These are phyloP conservation scores for Rossbeevera mucosa DNA, from an alignment of 768 basidiomycete genomes.

Conservation along the genomic window DNA sequence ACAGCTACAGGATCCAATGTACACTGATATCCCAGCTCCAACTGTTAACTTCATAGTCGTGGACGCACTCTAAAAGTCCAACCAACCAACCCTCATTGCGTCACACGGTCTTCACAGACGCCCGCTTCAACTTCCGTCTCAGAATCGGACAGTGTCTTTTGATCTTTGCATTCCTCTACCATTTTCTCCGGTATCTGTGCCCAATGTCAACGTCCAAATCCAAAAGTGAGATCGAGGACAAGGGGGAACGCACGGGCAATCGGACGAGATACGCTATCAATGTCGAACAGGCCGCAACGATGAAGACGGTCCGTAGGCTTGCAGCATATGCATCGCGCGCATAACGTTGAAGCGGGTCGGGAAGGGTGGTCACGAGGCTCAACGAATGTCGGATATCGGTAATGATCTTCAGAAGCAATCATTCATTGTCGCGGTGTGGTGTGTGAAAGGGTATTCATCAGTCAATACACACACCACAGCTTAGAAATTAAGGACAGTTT, in stretches of 20 bases:
- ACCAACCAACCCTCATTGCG: not conserved
- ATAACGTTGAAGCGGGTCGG: constrained; percentile 10
- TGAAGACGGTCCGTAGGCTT: constrained; percentile 16
- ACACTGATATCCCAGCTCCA: too few species aligned
- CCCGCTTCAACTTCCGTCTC: not conserved
- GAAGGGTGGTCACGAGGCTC: constrained; percentile 11
- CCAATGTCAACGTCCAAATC: not conserved
- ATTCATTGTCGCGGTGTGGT: not conserved
- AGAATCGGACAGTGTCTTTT: not conserved
- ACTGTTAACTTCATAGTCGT: too few species aligned
- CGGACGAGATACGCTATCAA: constrained; percentile 15
- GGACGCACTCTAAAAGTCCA: too few species aligned
- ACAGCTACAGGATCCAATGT: too few species aligned
- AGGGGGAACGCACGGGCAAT: constrained; percentile 11
- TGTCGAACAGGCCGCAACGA: constrained; percentile 19
- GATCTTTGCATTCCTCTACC: not conserved
- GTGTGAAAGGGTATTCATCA: not conserved
- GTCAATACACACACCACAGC: not conserved
- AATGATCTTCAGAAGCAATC: constrained; percentile 10
- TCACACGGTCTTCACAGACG: not conserved
- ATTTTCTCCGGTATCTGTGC: constrained; percentile 12
- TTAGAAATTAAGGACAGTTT: not conserved
- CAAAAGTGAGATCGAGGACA: not conserved
- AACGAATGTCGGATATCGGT: constrained; percentile 17
- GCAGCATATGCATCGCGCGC: constrained; percentile 20